Evolutionary conservation across 495 filamentous ascomycete species (phyloP).

Genomic region (Cudoniella acicularis): DNA sequence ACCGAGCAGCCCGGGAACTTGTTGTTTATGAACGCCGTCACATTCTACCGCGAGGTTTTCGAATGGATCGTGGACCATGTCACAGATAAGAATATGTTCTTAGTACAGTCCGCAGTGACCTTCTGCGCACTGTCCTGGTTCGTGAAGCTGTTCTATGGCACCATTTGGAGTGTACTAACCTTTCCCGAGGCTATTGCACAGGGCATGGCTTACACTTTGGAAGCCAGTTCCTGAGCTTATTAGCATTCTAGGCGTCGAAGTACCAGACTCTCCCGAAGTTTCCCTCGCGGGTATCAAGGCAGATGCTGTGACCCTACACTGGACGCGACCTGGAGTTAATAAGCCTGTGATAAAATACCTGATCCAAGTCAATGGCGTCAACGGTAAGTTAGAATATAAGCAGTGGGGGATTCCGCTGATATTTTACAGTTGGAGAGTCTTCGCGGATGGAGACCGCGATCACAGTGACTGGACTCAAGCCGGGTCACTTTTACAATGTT

Average conservation of each 20-base stretch:
- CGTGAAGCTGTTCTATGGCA: conserved; percentile 4
- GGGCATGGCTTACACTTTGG: conserved; percentile 79
- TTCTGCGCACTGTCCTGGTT: conserved; percentile 29
- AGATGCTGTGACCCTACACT: conserved; percentile 85
- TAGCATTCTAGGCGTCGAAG: conserved; percentile 85
- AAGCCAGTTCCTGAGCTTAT: conserved; percentile 89
- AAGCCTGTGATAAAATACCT: conserved; percentile 81
- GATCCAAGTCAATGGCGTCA: conserved; percentile 89
- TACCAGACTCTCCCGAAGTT: conserved; percentile 83
- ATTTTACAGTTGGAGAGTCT: conserved; percentile 72
- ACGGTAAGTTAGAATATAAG: conserved; percentile 54
- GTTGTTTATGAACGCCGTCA: conserved; percentile 27
- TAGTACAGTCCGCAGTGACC: conserved; percentile 26
- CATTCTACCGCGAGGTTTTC: conserved; percentile 17
- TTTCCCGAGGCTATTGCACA: conserved; percentile 64
- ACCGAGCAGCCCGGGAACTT: background rate
- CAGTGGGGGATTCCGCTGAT: conserved; percentile 15
- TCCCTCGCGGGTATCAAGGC: conserved; percentile 87
- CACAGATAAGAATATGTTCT: conserved; percentile 26
- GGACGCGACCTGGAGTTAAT: conserved; percentile 75
- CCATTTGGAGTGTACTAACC: conserved; percentile 1
- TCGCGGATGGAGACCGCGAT: conserved; percentile 80
- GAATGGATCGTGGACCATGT: conserved; percentile 23
- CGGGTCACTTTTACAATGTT: conserved; percentile 85
- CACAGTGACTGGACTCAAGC: conserved; percentile 78